Conservation (phyloP, 371 early-diverging fungal genomes). For the Nematocida displodere region DNA sequence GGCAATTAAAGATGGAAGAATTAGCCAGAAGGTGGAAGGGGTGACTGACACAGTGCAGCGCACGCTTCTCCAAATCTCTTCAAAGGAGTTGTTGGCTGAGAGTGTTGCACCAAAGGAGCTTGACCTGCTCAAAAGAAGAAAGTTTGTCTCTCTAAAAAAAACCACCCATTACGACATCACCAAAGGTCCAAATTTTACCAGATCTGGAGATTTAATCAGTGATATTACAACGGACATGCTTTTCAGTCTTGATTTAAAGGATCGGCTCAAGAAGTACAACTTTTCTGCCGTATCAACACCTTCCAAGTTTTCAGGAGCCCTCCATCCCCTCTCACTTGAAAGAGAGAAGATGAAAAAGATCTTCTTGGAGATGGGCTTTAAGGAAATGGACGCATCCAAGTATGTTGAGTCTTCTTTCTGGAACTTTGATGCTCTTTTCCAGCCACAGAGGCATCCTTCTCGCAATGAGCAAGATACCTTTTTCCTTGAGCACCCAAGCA, state of each 20-base stretch:
- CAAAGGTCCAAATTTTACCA: slow-evolving; percentile 80
- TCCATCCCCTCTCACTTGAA: slow-evolving; percentile 97
- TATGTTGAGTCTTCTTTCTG: slow-evolving; percentile 98
- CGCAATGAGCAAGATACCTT: slow-evolving; percentile 98
- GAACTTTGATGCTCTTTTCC: slow-evolving; percentile 99
- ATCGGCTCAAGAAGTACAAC: slow-evolving; percentile 92
- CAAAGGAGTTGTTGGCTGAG: not conserved
- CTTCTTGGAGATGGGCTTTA: slow-evolving; percentile 95
- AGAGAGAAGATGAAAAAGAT: slow-evolving; percentile 95
- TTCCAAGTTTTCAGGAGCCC: slow-evolving; percentile 74
- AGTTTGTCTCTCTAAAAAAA: slow-evolving; percentile 55
- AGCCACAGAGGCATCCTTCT: slow-evolving; percentile 98
- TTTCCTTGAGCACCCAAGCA: slow-evolving; percentile 72
- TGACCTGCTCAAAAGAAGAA: slow-evolving; percentile 58
- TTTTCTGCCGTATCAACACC: slow-evolving; percentile 79
- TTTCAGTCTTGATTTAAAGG: slow-evolving; percentile 74
- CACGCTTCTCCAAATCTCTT: not conserved
- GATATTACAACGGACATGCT: slow-evolving; percentile 89
- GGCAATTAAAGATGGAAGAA: not conserved
- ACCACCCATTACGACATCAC: slow-evolving; percentile 69
- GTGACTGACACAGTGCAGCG: not conserved
- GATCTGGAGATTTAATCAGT: slow-evolving; percentile 72
- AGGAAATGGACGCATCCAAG: slow-evolving; percentile 94
- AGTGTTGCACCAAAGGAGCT: slow-evolving; percentile 17
- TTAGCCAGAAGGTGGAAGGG: not conserved